Conservation (phyloP, 164 flowering plant species). For the Umbilicus rupestris region DNA sequence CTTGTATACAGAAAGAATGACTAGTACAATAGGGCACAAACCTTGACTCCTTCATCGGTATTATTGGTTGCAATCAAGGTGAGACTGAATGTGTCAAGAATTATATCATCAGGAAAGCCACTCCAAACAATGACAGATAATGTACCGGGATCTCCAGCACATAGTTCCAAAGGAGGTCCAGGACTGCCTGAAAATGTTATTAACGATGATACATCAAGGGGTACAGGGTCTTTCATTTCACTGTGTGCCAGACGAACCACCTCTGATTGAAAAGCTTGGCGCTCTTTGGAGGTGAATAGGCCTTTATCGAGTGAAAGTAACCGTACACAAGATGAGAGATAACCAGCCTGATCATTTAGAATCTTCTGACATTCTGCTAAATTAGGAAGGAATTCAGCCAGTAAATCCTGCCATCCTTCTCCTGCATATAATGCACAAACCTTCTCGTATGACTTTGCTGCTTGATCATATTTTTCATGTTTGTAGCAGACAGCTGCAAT, state of each 20-base stretch:
- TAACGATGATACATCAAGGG: constrained; percentile 87
- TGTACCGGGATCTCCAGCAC: constrained; percentile 95
- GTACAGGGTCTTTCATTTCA: constrained; percentile 94
- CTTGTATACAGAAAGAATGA: neutral
- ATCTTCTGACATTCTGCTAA: constrained; percentile 95
- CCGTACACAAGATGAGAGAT: constrained; percentile 89
- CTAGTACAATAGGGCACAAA: constrained; percentile 17
- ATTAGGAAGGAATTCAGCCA: constrained; percentile 94
- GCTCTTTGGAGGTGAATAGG: constrained; percentile 67
- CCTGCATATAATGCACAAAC: constrained; percentile 98
- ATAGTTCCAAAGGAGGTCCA: constrained; percentile 78
- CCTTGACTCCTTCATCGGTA: constrained; percentile 93
- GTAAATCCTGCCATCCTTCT: constrained; percentile 95
- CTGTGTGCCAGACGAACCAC: constrained; percentile 85
- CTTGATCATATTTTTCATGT: constrained; percentile 79
- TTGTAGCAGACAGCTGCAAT: constrained; percentile 77
- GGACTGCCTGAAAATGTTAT: constrained; percentile 91
- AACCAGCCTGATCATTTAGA: constrained; percentile 91
- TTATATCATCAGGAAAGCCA: constrained; percentile 97
- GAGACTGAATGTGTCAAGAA: constrained; percentile 81
- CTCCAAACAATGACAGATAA: constrained; percentile 90
- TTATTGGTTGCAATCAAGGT: constrained; percentile 65
- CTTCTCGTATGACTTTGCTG: constrained; percentile 91
- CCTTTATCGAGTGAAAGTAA: constrained; percentile 80
- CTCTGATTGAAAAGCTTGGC: constrained; percentile 88